phyloP scores from a whole-genome alignment of 768 basidiomycete species.

The Mycena vulgaris region DNA sequence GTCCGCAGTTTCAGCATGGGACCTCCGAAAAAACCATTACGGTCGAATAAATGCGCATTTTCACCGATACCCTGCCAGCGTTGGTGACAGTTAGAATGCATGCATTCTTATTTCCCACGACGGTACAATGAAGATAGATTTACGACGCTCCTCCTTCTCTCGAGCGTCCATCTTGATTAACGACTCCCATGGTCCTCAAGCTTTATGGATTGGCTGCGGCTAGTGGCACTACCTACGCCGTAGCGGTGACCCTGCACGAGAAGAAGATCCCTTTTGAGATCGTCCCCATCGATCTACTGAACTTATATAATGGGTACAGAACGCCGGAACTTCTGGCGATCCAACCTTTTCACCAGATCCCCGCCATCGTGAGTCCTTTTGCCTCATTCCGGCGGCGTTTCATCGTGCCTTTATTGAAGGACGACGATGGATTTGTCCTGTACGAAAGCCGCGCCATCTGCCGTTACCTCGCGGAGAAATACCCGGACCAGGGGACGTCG shows the following conservation, averaged over 20 bases:
- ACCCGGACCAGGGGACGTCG: conserved; percentile 62
- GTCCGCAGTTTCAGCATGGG: too few relatives aligned
- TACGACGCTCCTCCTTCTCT: too few relatives aligned
- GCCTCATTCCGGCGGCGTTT: background rate
- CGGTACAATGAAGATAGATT: too few relatives aligned
- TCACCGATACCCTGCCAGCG: too few relatives aligned
- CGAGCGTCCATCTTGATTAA: too few relatives aligned
- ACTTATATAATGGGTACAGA: conserved; percentile 67
- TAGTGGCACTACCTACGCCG: conserved; percentile 68
- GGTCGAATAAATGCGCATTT: too few relatives aligned
- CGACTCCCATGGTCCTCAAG: conserved; percentile 63
- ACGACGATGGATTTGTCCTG: conserved; percentile 77
- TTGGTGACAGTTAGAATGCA: conserved; percentile 3
- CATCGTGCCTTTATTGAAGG: conserved; percentile 43
- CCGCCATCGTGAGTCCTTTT: conserved; percentile 61
- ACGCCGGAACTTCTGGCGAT: conserved; percentile 54
- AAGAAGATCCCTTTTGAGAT: conserved; percentile 71
- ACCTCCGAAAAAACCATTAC: too few relatives aligned
- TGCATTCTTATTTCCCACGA: conserved; percentile 5
- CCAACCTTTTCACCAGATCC: conserved; percentile 79
- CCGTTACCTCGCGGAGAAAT: too few relatives aligned
- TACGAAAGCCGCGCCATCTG: too few relatives aligned
- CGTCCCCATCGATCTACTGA: conserved; percentile 57
- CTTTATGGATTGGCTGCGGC: conserved; percentile 57
- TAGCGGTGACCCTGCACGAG: conserved; percentile 64